Conservation (phyloP, 2,329 filamentous ascomycete genomes). For the Xylaria sp. region DNA sequence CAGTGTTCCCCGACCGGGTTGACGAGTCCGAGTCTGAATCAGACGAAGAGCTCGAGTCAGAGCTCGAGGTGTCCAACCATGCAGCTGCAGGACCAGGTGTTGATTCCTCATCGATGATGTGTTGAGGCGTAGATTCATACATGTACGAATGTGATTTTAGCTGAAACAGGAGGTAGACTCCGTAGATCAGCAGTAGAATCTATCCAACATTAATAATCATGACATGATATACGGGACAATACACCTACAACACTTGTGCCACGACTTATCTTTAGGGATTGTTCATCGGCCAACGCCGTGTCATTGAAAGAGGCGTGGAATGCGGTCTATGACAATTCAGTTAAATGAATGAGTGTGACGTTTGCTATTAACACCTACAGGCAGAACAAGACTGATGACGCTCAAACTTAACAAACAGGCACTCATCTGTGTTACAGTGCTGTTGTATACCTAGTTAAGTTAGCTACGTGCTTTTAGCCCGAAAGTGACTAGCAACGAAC, state of each 20-base stretch:
- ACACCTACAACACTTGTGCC: conserved; percentile 84
- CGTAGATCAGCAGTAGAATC: conserved; percentile 81
- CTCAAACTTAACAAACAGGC: conserved; percentile 89
- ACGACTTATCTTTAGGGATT: conserved; percentile 83
- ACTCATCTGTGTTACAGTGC: conserved; percentile 94
- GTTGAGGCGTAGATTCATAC: conserved; percentile 90
- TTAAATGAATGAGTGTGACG: conserved; percentile 32
- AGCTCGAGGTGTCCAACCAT: conserved; percentile 75
- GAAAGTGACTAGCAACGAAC: conserved; percentile 46
- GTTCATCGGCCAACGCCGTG: conserved; percentile 63
- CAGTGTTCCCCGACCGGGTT: conserved; percentile 63
- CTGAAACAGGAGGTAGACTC: conserved; percentile 85
- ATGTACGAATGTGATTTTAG: conserved; percentile 91
- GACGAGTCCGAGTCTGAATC: conserved; percentile 74
- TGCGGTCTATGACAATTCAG: conserved; percentile 71
- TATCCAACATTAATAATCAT: conserved; percentile 41
- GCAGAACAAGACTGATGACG: conserved; percentile 85
- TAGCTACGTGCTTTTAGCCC: neutral
- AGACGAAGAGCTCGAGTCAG: conserved; percentile 61
- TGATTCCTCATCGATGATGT: conserved; percentile 89
- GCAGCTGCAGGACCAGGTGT: conserved; percentile 83
- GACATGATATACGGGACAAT: neutral
- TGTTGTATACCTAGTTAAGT: conserved; percentile 77
- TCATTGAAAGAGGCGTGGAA: conserved; percentile 87
- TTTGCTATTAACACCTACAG: conserved; percentile 56